Conservation (phyloP, 2,329 filamentous ascomycete species). For the Pseudovirgaria hyperparasitica region DNA sequence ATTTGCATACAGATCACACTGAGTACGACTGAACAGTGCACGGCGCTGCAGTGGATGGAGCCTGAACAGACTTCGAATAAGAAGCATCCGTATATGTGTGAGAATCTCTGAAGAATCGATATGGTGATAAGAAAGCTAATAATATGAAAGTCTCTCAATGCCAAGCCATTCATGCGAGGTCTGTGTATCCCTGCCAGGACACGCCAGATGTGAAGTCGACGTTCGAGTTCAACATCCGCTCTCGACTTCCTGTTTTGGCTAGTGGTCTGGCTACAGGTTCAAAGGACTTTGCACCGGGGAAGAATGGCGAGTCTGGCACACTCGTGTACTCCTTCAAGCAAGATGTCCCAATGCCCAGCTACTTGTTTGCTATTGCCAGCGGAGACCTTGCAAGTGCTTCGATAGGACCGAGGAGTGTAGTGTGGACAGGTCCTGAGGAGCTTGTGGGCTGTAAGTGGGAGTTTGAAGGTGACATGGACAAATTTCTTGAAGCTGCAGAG, state of each 20-base stretch:
- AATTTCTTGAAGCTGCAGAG: conserved; percentile 79
- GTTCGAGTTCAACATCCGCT: conserved; percentile 77
- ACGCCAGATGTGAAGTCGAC: conserved; percentile 97
- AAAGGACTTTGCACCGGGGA: conserved; percentile 37
- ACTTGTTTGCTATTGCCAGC: conserved; percentile 82
- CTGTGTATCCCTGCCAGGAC: conserved; percentile 92
- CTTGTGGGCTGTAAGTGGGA: conserved; percentile 79
- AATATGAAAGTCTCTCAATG: conserved; percentile 61
- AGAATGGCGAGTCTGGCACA: conserved; percentile 40
- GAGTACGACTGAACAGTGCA: conserved; percentile 76
- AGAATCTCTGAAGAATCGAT: conserved; percentile 5
- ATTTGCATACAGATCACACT: conserved; percentile 46
- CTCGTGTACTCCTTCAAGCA: conserved; percentile 77
- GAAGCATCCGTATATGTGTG: conserved; percentile 87
- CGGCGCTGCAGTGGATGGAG: conserved; percentile 89
- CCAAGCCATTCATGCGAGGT: conserved; percentile 89
- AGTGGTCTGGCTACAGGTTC: conserved; percentile 58
- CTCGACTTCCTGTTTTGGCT: conserved; percentile 78
- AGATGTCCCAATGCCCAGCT: conserved; percentile 82
- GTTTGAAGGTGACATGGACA: conserved; percentile 80
- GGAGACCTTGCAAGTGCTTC: conserved; percentile 75
- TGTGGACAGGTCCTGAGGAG: conserved; percentile 81
- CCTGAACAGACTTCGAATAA: conserved; percentile 90
- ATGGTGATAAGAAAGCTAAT: neutral
- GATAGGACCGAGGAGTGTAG: conserved; percentile 73